These are phyloP conservation scores for Scytalidium sp. DNA, from an alignment of 2,329 filamentous ascomycete genomes.

Conservation along the genomic window DNA sequence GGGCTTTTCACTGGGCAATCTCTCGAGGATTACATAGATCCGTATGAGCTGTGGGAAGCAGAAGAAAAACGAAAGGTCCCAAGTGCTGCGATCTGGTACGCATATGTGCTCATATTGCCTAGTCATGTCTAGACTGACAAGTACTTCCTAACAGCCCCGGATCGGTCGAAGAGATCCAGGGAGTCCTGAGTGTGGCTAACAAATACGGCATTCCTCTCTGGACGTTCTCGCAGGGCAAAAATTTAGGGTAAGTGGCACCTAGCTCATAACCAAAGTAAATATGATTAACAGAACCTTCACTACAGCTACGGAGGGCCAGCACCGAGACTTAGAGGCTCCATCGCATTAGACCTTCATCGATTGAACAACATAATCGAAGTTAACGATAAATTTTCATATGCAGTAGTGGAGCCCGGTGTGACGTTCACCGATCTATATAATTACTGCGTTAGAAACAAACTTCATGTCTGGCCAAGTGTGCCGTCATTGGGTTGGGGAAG, in stretches of 20 bases:
- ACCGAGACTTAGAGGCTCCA: constrained; percentile 12
- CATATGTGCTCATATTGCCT: not conserved
- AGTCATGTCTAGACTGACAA: not conserved
- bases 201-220: constrained; percentile 29
- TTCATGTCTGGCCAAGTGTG: constrained; percentile 45
- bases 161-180: constrained; percentile 28
- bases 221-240: constrained; percentile 35
- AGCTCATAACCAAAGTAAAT: constrained; percentile 4
- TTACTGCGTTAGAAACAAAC: constrained; percentile 35
- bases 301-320: constrained; percentile 9
- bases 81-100: constrained; percentile 39
- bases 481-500: constrained; percentile 48
- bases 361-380: constrained; percentile 34
- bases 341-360: constrained; percentile 31
- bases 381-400: constrained; percentile 29
- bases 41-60: constrained; percentile 41
- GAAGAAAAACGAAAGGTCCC: constrained; percentile 36
- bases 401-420: constrained; percentile 38
- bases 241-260: constrained; percentile 29
- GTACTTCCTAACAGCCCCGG: constrained; percentile 26
- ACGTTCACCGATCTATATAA: constrained; percentile 43
- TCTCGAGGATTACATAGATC: constrained; percentile 42
- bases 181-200: constrained; percentile 32
- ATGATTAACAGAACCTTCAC: not conserved
- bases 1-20: constrained; percentile 35